Conservation (phyloP, 2,329 filamentous ascomycete genomes). For the Calonectria fujianensis region DNA sequence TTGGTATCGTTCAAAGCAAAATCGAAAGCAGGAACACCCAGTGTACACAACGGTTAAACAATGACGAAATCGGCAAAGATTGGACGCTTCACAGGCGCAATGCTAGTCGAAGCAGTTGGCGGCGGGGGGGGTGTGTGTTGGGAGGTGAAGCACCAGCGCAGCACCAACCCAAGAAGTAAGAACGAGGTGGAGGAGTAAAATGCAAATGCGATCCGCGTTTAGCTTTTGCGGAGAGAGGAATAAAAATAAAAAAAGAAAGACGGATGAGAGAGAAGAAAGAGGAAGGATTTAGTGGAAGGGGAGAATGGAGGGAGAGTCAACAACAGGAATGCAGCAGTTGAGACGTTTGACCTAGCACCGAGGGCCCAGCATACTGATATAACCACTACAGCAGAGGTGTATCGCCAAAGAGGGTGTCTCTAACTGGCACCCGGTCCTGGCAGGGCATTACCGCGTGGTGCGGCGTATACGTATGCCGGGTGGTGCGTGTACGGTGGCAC, state of each 20-base stretch:
- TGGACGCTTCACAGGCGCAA: conserved; percentile 33
- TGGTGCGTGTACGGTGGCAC: conserved; percentile 15
- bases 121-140: not conserved
- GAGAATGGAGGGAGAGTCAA: conserved; percentile 13
- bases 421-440: not conserved
- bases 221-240: not conserved
- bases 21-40: conserved; percentile 13
- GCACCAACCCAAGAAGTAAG: not conserved
- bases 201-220: not conserved
- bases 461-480: conserved; percentile 27
- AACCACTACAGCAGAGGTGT: not conserved
- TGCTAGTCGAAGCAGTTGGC: conserved; percentile 7
- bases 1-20: conserved; percentile 9
- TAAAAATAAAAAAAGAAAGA: not conserved
- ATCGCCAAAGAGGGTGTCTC: conserved; percentile 4
- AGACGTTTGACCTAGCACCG: not conserved
- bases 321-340: conserved; percentile 20
- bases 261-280: not conserved
- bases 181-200: not conserved
- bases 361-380: conserved; percentile 19
- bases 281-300: not conserved
- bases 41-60: conserved; percentile 27
- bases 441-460: conserved; percentile 17
- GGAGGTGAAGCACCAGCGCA: conserved; percentile 19
- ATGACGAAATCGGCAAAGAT: conserved; percentile 28